Conservation (phyloP, 371 early-diverging fungal genomes). For the Apophysomyces trapeziformis region DNA sequence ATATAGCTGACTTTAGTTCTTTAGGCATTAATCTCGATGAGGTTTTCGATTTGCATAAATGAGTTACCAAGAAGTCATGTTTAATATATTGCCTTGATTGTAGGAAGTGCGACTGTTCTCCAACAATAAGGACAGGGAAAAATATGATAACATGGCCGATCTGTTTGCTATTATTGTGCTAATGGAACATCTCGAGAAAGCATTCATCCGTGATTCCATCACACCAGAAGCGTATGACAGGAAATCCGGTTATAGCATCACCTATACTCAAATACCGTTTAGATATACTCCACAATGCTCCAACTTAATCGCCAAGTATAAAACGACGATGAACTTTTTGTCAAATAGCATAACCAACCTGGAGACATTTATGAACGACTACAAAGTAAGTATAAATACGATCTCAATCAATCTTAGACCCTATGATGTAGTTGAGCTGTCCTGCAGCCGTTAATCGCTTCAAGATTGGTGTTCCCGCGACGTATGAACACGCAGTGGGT, state of each 20-base stretch:
- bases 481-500: conserved; percentile 82
- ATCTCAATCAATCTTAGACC: background rate
- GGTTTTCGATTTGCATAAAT: conserved; percentile 23
- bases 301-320: conserved; percentile 92
- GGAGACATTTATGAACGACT: conserved; percentile 81
- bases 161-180: conserved; percentile 89
- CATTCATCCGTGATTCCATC: conserved; percentile 91
- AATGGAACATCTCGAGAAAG: conserved; percentile 91
- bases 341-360: conserved; percentile 70
- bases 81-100: background rate
- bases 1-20: background rate
- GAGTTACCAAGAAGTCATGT: background rate
- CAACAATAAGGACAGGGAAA: conserved; percentile 85
- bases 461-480: conserved; percentile 89
- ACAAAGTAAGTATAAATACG: conserved; percentile 61
- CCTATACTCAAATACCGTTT: too few relatives aligned
- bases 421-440: conserved; percentile 61
- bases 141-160: conserved; percentile 92
- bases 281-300: conserved; percentile 91
- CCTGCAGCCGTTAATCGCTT: conserved; percentile 82
- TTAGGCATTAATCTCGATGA: conserved; percentile 49
- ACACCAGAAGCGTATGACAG: conserved; percentile 73
- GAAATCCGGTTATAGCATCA: background rate
- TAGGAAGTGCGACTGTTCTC: conserved; percentile 77
- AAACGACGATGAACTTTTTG: conserved; percentile 84